Evolutionary conservation across 257 asterid genomes (phyloP), one percentile per base, ranked within the genome.

Genomic region (Verbena officinalis): DNA sequence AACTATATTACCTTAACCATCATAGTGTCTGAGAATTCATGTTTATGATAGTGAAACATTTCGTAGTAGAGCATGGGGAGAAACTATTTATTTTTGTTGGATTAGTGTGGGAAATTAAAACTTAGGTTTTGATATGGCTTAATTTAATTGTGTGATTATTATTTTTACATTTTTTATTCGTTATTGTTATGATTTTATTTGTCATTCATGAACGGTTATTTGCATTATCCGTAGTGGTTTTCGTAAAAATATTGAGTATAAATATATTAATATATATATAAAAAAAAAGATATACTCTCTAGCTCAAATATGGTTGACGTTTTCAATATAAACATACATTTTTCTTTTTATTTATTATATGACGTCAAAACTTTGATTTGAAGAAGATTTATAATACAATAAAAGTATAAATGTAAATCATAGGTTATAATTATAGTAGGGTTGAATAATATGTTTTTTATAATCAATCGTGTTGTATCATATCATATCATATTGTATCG

Each of bases 41-140:
- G 75, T 72, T 76, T 74, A 66, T 55, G 48, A 31, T 21, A 30
- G 62, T 24, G 74, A 55, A 60, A 62, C 74, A 73, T 36, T 55
- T 46, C 54, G 55, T 68, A 39, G 68, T 56, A 61, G 61, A 73
- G 73, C 77, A 66, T 66, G 73, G 48, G n/a, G 27, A 59, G 42
- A 68, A 58, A 59, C 40, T 45, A 23, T 66, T 75, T 65, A 36
- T 66, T 54, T 65, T 70, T 70, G 74, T 59, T 75, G 59, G 70
- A 62, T 65, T 50, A 70, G 48, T 65, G 71, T 45, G 72, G 64
- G 64, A 53, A 40, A n/a, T n/a, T n/a, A n/a, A n/a, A 49, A 65
- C 19, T 64, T 65, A 50, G 70, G 44, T 71, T 55, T 22, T 50
- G 46, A 45, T 30, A 46, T 68, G 38, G 42, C 44, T 45, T 56